Base-by-base conservation (phyloP, 116 monocot species). In the Phalaenopsis hybrid region DNA sequence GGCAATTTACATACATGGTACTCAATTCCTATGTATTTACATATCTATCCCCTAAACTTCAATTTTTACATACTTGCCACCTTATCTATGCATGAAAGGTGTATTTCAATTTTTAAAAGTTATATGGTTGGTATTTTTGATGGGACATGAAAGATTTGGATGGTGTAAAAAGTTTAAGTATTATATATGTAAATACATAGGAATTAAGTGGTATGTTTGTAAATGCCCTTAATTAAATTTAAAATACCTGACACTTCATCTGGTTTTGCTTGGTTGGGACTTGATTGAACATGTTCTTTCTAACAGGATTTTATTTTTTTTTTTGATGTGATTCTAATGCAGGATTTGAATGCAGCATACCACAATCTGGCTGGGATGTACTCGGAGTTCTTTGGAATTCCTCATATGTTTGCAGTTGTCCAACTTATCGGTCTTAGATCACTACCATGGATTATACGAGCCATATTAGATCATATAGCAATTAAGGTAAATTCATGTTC, bases 371-470 rank as follows among this genome's bases (percentile, higher is more conserved):
- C 93, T 65, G 89, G 73, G 78, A 73, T 93, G 65, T 86, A 98
- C 84, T 84, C 81, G 78, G 95, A 91, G 50, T 98, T 95, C 82
- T 95, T 98, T 86, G 98, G 98, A 59, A 77, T 93, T 72, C 90
- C 90, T 67, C 98, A 98, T 82, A 92, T 98, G 90, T 85, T 86
- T 92, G 95, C 98, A 73, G 68, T 92, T 87, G 92, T 90, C 61
- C 86, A 92, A 82, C 92, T 95, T 83, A 52, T 98, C 37, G 94
- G 98, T 37, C 81, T 90, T 50, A 95, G 93, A 85, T 98, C 98
- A 67, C 82, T 98, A 80, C 95, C 98, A 59, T 92, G 91, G 88
- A 89, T 98, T 80, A 89, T 95, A 77, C 87, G 98, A 77, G 93
- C 98, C 82, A 79, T 98, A 59, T 74, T 98, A 46, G 98, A 98